Conservation (phyloP, 1,284 basidiomycete species). For the Trichosporon sp. region DNA sequence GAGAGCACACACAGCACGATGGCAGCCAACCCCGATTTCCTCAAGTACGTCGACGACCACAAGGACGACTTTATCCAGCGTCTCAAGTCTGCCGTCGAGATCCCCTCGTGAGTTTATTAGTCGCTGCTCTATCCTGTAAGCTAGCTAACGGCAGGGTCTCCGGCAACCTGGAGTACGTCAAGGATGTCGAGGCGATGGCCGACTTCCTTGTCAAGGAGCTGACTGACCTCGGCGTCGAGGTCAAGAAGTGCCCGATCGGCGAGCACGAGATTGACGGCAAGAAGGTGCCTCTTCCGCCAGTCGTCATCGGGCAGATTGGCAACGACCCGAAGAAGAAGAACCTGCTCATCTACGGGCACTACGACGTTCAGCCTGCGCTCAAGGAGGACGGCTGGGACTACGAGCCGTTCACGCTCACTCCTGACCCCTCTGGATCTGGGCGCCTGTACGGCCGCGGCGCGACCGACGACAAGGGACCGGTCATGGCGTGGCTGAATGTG, state of each 20-base stretch:
- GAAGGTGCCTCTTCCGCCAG: slow-evolving; percentile 73
- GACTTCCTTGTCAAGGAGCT: slow-evolving; percentile 70
- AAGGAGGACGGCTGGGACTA: slow-evolving; percentile 86
- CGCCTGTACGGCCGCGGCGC: slow-evolving; percentile 79
- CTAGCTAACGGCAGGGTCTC: slow-evolving; percentile 40
- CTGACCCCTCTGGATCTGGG: slow-evolving; percentile 52
- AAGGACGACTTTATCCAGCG: slow-evolving; percentile 68
- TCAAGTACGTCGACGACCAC: slow-evolving; percentile 64
- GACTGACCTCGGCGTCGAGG: slow-evolving; percentile 66
- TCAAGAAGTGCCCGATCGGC: slow-evolving; percentile 68
- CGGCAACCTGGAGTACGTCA: slow-evolving; percentile 53
- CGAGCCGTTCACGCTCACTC: slow-evolving; percentile 78
- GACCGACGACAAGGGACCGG: slow-evolving; percentile 87
- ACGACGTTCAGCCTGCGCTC: slow-evolving; percentile 53
- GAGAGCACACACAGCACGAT: slow-evolving; percentile 23
- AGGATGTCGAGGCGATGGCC: slow-evolving; percentile 76
- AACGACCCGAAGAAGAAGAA: slow-evolving; percentile 84
- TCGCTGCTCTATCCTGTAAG: background rate
- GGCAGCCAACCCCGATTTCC: slow-evolving; percentile 53
- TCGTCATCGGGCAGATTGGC: slow-evolving; percentile 77
- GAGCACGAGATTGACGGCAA: slow-evolving; percentile 72
- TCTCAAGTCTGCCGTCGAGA: slow-evolving; percentile 75
- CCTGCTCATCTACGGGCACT: slow-evolving; percentile 85
- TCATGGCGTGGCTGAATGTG: slow-evolving; percentile 92
- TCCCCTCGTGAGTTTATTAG: slow-evolving; percentile 62